Percentiles rank a stretch among this genome's conserved stretches.
These are phyloP conservation scores for Hypoxylon sp. DNA, from an alignment of 2,329 filamentous ascomycete genomes.

Conservation along the genomic window DNA sequence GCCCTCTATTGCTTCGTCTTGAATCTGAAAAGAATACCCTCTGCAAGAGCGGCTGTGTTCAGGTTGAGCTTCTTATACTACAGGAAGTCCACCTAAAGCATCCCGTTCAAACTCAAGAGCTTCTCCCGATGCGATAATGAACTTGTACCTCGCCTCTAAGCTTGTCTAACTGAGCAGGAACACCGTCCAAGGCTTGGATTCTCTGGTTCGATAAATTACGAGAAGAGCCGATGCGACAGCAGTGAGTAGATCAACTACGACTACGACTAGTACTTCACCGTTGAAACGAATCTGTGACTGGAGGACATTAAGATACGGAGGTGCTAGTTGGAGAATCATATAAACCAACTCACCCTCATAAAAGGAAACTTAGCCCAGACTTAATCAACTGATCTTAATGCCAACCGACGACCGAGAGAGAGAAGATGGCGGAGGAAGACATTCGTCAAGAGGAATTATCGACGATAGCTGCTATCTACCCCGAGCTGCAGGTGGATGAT, in stretches of 20 bases:
- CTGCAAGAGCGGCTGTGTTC: not conserved
- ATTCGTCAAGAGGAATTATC: constrained; percentile 70
- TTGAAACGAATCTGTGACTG: not conserved
- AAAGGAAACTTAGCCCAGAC: too few relatives aligned
- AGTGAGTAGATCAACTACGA: not conserved
- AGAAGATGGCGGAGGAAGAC: constrained; percentile 54
- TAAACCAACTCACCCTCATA: too few relatives aligned
- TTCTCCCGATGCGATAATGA: not conserved
- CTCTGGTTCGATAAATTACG: not conserved
- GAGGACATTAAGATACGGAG: constrained; percentile 8
- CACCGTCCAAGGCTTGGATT: not conserved
- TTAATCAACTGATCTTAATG: constrained; percentile 27
- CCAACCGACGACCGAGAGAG: constrained; percentile 46
- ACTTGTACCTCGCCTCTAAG: not conserved
- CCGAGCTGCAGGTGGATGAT: constrained; percentile 67
- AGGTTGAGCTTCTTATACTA: not conserved
- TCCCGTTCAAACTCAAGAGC: not conserved
- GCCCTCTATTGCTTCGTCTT: not conserved
- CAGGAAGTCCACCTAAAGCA: not conserved
- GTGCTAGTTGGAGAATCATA: constrained; percentile 39
- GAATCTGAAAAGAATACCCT: not conserved
- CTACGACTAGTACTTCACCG: too few relatives aligned
- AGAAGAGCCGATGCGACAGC: constrained; percentile 14
- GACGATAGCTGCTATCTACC: constrained; percentile 73
- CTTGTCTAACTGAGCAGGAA: not conserved